Base-by-base conservation (phyloP, 257 asterid species). In the Thymus mandschuricus region DNA sequence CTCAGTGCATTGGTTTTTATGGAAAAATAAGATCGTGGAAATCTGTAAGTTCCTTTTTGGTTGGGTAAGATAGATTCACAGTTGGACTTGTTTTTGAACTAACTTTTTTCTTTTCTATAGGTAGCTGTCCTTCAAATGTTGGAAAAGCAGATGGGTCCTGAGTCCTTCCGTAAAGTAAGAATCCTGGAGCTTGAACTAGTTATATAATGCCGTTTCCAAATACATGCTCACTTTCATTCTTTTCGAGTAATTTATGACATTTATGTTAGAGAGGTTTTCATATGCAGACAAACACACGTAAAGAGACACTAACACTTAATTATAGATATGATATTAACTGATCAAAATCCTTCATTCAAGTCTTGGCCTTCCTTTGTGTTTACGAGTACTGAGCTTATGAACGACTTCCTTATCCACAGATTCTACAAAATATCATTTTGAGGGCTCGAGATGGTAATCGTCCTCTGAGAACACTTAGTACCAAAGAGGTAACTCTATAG, bases 131-230 rank as follows among this genome's bases (percentile, higher is more conserved):
- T 95, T 73, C 99, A 95, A 81, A 95, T 95, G 98, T 76, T 95
- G 81, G 99, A 95, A 80, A 95, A 95, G 76, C 99, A 95, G 84
- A 95, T 95, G 99, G 99, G 99, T 73, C 99, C 99, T 2, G 99
- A 95, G 88, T 82, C 98, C 48, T 95, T 95, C 65, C 92, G 99
- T 54, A 95, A 91, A 84, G 99, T 95, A 83, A 77, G 92, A 63
- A 57, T 43, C 72, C 56, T 55, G 71, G 64, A 75, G 30, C 75
- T 55, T 52, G 66, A 50, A 27, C 31, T 52, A n/a, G 8, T 62
- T 66, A 31, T 60, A 11, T 59, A 27, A 58, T 70, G 30, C 44
- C 48, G 35, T 62, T 27, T 69, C 45, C 71, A 7, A 46, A 65
- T 30, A 31, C 71, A 64, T 74, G 61, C 46, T 54, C 59, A 60